Base-by-base conservation (phyloP, 179 eudicot genomes). In the Camellia oleifera region DNA sequence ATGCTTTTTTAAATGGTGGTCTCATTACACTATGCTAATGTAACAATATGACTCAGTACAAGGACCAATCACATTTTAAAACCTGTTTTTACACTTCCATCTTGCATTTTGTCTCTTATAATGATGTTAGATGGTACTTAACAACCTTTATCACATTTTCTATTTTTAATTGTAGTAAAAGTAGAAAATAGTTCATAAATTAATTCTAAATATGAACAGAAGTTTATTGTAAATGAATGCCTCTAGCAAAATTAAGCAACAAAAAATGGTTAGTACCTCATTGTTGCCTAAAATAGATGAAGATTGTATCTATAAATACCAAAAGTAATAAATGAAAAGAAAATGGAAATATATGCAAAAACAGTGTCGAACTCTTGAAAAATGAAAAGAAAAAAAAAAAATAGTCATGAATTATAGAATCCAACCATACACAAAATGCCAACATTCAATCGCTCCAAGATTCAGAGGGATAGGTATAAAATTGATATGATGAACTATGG, bases 61-160 rank as follows among this genome's bases (percentile, higher is more conserved):
- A 13, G 7, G 45, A 26, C 60, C 75, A 50, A 53, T 23, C 61
- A 72, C 44, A 0, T 72, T 72, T 23, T 12, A 52, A 32, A 72
- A 72, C 75, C 53, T 52, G 61, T 53, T 52, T 61, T 72, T 54
- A 45, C 44, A 20, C 45, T 54, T 72, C 61, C 76, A 72, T 26
- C 62, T 72, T 53, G 57, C 23, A 40, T 12, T 32, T 54, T 23
- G 40, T 53, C 63, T 23, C 62, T 72, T 12, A 1, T 71, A 18
- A n/a, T 18, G 12, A 20, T 52, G 14, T 26, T 14, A 54, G 76
- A 23, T 14, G 11, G 42, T 53, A 54, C 18, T 23, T 14, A n/a
- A 5, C 7, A 23, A 14, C 20, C 15, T 23, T 4, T 11, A 7
- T 52, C 62, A 54, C 50, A 9, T 54, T 12, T 32, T 32, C 32